A percentile compares a stretch with the other conserved stretches of the same genome.
These are phyloP conservation scores for Solanum clarkiae DNA, from an alignment of 257 asterid genomes.

Conservation along the genomic window DNA sequence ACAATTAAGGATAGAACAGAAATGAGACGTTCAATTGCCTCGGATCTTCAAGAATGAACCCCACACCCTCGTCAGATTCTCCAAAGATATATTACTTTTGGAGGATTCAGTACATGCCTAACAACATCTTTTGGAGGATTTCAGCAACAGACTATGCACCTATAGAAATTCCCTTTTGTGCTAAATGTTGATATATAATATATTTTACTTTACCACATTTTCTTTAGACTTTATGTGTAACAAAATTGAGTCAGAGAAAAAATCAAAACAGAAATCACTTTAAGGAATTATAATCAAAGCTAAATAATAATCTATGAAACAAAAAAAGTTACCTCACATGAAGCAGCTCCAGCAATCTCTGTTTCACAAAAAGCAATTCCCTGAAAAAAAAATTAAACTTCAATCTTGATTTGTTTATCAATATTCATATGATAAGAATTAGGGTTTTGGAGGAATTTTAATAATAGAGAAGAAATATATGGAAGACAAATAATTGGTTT, in stretches of 20 bases:
- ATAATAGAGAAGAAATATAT: not conserved
- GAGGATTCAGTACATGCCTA: not conserved
- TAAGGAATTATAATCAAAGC: not conserved
- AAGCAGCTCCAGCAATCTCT: not conserved
- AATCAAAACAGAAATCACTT: not conserved
- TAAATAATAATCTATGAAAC: not conserved
- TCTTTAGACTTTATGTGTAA: not conserved
- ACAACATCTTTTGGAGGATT: not conserved
- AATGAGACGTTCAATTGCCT: not conserved
- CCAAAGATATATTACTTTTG: not conserved
- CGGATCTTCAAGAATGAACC: not conserved
- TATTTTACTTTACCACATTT: not conserved
- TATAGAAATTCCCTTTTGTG: not conserved
- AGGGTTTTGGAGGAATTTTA: not conserved
- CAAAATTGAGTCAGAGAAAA: not conserved
- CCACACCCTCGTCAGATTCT: not conserved
- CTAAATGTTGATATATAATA: not conserved
- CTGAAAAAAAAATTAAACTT: not conserved
- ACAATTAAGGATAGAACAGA: not conserved
- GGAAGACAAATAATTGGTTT: not conserved
- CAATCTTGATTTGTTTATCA: not conserved
- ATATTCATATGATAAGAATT: not conserved
- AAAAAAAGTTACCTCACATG: not conserved
- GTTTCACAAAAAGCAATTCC: not conserved
- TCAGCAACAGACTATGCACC: not conserved